phyloP scores from a whole-genome alignment of 2,329 filamentous ascomycete genomes.

The Fusarium kyushuense region DNA sequence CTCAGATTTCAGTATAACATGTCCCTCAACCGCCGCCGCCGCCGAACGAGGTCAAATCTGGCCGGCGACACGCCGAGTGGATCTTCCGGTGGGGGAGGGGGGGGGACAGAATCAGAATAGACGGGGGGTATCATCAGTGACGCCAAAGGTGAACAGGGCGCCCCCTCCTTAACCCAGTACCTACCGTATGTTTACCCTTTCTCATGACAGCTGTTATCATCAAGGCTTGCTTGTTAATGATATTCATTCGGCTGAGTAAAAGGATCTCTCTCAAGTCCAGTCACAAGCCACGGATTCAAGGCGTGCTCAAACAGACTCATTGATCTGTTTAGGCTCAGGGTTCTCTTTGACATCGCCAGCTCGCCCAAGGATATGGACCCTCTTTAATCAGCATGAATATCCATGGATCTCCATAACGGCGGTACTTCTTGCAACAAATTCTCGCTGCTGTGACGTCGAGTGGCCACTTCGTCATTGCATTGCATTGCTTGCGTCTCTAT shows the following conservation, averaged over 20 bases:
- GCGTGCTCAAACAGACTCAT: conserved; percentile 18
- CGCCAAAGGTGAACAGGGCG: conserved; percentile 32
- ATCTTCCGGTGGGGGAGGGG: conserved; percentile 43
- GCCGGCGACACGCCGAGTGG: conserved; percentile 47
- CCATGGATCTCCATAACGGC: conserved; percentile 29
- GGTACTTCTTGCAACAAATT: conserved; percentile 31
- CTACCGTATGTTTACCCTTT: conserved; percentile 17
- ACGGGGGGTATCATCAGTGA: conserved; percentile 32
- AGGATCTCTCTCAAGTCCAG: conserved; percentile 14
- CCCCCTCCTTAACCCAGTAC: conserved; percentile 26
- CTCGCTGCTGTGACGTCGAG: conserved; percentile 42
- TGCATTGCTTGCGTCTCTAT: conserved; percentile 1
- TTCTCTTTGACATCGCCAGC: neutral
- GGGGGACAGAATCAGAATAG: conserved; percentile 19
- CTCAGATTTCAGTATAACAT: conserved; percentile 34
- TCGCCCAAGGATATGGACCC: conserved; percentile 23
- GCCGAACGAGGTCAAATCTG: conserved; percentile 39
- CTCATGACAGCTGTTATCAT: conserved; percentile 25
- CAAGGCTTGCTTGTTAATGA: conserved; percentile 15
- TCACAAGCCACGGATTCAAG: conserved; percentile 24
- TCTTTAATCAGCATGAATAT: conserved; percentile 31
- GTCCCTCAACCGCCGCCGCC: conserved; percentile 26
- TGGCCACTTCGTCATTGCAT: conserved; percentile 36
- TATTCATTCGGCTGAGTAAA: conserved; percentile 8
- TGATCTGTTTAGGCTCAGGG: conserved; percentile 21